Evolutionary conservation across 805 yeast species (phyloP), one percentile per base, ranked within the genome.

Genomic region (Wickerhamomyces xylosicus): DNA sequence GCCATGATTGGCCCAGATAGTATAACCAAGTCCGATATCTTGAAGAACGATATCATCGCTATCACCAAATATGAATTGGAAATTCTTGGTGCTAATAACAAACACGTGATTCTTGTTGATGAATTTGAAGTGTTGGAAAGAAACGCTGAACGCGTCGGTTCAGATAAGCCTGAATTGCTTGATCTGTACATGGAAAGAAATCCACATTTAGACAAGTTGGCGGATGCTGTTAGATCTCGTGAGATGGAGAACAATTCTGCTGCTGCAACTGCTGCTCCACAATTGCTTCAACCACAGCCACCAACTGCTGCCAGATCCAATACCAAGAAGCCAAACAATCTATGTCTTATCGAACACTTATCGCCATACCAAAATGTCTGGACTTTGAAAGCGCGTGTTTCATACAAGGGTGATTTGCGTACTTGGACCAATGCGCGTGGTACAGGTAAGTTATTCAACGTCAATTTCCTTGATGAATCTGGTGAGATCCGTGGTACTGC

Each of bases 401-500:
- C 95, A 1, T 79, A 72, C 59, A 92, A 90, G 60, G 77, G 90
- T 40, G 96, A 86, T 44, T 71, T 90, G 49, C 79, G 85, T 59
- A 84, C 85, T 29, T 92, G 90, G 90, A 75, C 85, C 38, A 86
- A 85, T 51, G 79, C 75, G 45, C 73, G 79, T 51, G 95, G 96
- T 41, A 85, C 80, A 46, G 98, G 98, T 40, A 84, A 85, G 59
- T 70, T 92, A 43, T 87, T 92, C 66, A 83, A 81, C 50, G 85
- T 86, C 22, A 85, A 86, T 49, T 77, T 92, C 42, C 63, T 90
- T 41, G 98, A 92, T 57, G 95, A 92, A 57, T 83, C 96, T 5
- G 95, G 92, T 52, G 97, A 92, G 64, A 92, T 92, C 50, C 74
- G 92, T 53, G 97, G 95, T 10, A 87, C 97, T 3, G 96, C 92